Evolutionary conservation across 192 early-diverging fungal genomes (phyloP), one percentile per base, ranked within the genome.

Genomic region (Jimgerdemannia lactiflua): DNA sequence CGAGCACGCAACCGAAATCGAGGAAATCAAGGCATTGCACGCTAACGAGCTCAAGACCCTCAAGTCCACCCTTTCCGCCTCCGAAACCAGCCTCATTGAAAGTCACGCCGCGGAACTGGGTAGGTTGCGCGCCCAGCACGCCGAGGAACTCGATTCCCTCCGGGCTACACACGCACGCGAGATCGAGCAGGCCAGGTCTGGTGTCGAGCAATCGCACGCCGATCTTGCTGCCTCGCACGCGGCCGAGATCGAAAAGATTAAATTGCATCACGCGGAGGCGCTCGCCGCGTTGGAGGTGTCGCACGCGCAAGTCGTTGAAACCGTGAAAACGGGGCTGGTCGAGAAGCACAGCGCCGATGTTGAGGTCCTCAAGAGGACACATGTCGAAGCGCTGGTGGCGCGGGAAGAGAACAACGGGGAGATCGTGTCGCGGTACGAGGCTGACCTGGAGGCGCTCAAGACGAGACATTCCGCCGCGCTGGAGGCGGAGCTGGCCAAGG

Each of bases 401-500:
- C 73, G 78, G 71, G 65, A 65, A 39, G 77, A 71, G 65, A 76
- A 80, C 20, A 79, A 80, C 67, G 79, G 72, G 3, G 78, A 79
- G 64, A 77, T 83, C 20, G 64, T 75, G 44, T 63, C 39, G 8
- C 79, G 80, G 42, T 73, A 80, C 18, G 73, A 76, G 72, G 69
- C 42, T 40, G 69, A 77, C 4, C 74, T 82, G 19, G 71, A 71
- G 9, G 76, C 76, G 41, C 64, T 82, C 19, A 71, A 78, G 71
- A 72, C 67, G 43, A 74, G 76, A 70, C 77, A 74, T 17, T 70
- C 73, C 20, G 77, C 78, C 3, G 74, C 76, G 43, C 73, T 78
- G 42, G 77, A 83, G 59, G 77, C 43, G 63, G 79, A 75, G 11
- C 75, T 83, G 7, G 79, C 77, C 20, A 65, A 80, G 68, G 80